phyloP scores from a whole-genome alignment of 192 early-diverging fungal species.

The Lobosporangium transversale region DNA sequence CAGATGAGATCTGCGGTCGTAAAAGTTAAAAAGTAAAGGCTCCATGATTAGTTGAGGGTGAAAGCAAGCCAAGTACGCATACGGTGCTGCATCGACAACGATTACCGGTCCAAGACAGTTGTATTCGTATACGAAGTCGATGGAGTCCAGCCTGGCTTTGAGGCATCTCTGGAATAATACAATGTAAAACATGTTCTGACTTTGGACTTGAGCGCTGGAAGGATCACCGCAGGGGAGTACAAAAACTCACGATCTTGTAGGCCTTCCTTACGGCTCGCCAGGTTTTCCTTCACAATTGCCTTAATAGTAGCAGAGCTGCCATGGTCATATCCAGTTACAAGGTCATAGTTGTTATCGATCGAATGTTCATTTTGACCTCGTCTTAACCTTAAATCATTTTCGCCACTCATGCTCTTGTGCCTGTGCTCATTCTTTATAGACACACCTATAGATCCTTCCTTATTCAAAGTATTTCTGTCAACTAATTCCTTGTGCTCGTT shows the following conservation, averaged over 20 bases:
- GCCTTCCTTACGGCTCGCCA: background rate
- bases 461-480: background rate
- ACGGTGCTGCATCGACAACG: too few relatives aligned
- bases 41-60: too few relatives aligned
- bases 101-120: too few relatives aligned
- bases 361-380: background rate
- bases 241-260: conserved; percentile 8
- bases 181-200: conserved; percentile 6
- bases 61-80: too few relatives aligned
- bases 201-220: conserved; percentile 19
- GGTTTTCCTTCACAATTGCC: background rate
- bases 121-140: too few relatives aligned
- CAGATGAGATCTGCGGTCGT: background rate
- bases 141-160: background rate
- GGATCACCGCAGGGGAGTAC: conserved; percentile 14
- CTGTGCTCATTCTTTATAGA: background rate
- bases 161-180: conserved; percentile 2
- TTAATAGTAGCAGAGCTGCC: background rate
- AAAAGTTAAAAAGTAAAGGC: background rate
- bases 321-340: background rate
- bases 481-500: background rate
- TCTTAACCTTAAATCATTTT: background rate
- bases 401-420: background rate
- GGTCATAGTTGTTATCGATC: background rate
- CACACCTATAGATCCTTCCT: background rate